Evolutionary conservation across 2,329 filamentous ascomycete genomes (phyloP).

Genomic region (Mycosphaerella sp.): DNA sequence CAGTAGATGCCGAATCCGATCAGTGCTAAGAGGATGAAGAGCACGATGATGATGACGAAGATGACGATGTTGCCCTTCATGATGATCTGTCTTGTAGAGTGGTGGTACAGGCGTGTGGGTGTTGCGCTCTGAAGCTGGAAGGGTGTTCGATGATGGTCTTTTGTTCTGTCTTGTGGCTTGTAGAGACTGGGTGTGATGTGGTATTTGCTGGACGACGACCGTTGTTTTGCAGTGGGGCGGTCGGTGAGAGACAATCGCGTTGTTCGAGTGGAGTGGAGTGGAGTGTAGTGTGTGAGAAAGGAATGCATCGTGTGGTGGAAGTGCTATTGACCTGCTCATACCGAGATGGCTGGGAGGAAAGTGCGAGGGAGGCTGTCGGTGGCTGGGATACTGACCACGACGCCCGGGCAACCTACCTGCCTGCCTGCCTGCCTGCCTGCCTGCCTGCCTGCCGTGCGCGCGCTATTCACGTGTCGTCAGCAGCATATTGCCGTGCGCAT

Average conservation of each 20-base stretch:
- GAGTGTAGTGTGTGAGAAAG: neutral
- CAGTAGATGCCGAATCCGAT: constrained; percentile 48
- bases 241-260: neutral
- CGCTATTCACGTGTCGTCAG: too few relatives aligned
- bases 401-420: neutral
- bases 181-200: neutral
- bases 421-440: too few relatives aligned
- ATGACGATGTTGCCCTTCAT: constrained; percentile 51
- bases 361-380: neutral
- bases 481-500: too few relatives aligned
- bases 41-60: constrained; percentile 49
- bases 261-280: neutral
- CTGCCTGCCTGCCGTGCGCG: too few relatives aligned
- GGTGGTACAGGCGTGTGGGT: neutral
- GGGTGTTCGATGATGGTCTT: neutral
- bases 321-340: neutral
- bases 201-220: neutral
- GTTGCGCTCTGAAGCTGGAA: neutral
- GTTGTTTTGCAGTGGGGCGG: neutral
- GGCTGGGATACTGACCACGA: neutral
- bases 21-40: constrained; percentile 46
- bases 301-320: neutral
- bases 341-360: neutral
- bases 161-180: neutral
- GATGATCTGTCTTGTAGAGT: constrained; percentile 16